Evolutionary conservation across 1,284 basidiomycete species (phyloP), one percentile per base, ranked within the genome.

Genomic region (Boletus sp.): DNA sequence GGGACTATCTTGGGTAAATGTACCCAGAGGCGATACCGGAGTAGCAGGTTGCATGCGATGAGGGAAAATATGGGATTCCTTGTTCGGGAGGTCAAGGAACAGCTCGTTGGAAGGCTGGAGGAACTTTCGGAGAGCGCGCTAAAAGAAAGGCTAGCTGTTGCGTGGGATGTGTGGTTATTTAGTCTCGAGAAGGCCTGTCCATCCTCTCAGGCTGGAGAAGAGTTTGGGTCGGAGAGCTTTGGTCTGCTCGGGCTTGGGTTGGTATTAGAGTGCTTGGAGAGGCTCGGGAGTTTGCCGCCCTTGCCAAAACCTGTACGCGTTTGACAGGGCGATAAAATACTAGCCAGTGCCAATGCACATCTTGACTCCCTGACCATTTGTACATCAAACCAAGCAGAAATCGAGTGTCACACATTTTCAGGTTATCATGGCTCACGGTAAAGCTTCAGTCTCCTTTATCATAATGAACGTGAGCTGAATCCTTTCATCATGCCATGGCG

Each of bases 1-100:
- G 88, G 89, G 16, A 85, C 86, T 0, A 92, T 92, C 59, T 73
- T 89, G 42, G 85, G 84, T 1, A 84, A 84, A 55, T 84, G 83
- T 63, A 71, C 81, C 2, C 84, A 89, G 61, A 80, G 75, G 54
- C 74, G 85, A 37, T 85, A 81, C 78, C 76, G 88, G 59, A 78
- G 72, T 49, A 82, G 85, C 61, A 78, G 87, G 39, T 81, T 82
- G 57, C 78, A 84, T 55, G 78, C 84, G 20, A 87, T 91, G 86
- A 77, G 78, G 46, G 73, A 82, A 11, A 86, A 89, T 63, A 71
- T 81, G 3, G 71, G 67, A n/a, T 78, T 74, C 37, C 76, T 89
- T 29, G 82, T 84, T n/a, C 72, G 76, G 4, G 81, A 86, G 50
- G 74, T 83, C 13, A 79, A 78, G 60, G 56, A n/a, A 47, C 75